Evolutionary conservation across 2,329 filamentous ascomycete genomes (phyloP).

Genomic region (Fusarium tjaetaba): DNA sequence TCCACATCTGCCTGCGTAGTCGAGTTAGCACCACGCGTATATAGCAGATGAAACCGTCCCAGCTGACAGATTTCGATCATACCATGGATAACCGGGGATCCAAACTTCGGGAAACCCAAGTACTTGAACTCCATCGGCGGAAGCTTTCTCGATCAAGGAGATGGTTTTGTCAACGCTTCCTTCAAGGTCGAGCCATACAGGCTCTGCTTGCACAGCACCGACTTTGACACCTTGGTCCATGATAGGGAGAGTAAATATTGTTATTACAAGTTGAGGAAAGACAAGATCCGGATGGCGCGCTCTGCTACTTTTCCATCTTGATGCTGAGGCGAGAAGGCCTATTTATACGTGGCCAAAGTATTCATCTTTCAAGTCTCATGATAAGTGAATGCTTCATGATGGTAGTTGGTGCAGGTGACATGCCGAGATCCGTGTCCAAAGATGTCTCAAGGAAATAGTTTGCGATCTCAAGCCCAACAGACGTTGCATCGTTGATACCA

Average conservation of each 20-base stretch:
- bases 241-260: neutral
- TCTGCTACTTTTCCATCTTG: neutral
- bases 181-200: neutral
- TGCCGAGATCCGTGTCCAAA: neutral
- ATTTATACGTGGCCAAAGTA: neutral
- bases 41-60: neutral
- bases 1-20: neutral
- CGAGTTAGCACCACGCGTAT: neutral
- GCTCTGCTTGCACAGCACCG: neutral
- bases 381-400: neutral
- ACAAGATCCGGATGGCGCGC: neutral
- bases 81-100: slow-evolving; percentile 4
- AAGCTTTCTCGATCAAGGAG: neutral
- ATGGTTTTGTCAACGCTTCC: neutral
- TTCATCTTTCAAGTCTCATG: too few relatives aligned
- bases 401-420: rapidly evolving
- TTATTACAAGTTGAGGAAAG: rapidly evolving
- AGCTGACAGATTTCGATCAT: neutral
- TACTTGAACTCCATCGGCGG: neutral
- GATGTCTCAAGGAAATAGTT: neutral
- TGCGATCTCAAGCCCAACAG: neutral
- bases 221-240: neutral
- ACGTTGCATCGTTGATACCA: too few relatives aligned
- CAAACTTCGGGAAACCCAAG: slow-evolving; percentile 5
- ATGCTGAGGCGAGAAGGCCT: neutral